These are phyloP conservation scores for Lentinula edodes DNA, from an alignment of 768 basidiomycete species.

Conservation along the genomic window DNA sequence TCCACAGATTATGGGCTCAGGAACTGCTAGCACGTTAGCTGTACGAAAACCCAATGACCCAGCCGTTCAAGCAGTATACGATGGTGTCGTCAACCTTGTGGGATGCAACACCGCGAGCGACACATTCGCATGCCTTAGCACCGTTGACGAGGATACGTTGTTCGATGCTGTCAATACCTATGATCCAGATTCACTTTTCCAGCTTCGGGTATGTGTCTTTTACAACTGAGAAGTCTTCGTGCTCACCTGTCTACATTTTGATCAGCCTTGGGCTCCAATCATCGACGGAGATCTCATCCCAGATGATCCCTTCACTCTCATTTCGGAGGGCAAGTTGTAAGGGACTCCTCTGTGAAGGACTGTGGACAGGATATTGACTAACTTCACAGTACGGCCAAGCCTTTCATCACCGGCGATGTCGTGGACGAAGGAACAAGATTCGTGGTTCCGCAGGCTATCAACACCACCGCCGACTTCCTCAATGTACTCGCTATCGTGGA, in stretches of 20 bases:
- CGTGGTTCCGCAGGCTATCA: neutral
- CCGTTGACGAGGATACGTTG: neutral
- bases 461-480: neutral
- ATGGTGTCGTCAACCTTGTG: constrained; percentile 13
- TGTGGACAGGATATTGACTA: constrained; percentile 9
- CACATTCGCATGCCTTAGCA: constrained; percentile 16
- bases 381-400: constrained; percentile 9
- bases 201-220: constrained; percentile 5
- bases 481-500: neutral
- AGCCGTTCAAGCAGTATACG: constrained; percentile 13
- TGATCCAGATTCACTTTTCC: neutral
- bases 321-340: constrained; percentile 15
- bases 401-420: constrained; percentile 19
- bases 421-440: constrained; percentile 21
- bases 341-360: constrained; percentile 17
- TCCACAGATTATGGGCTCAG: constrained; percentile 22
- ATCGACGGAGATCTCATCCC: constrained; percentile 19
- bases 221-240: neutral
- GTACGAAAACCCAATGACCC: constrained; percentile 4
- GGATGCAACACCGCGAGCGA: constrained; percentile 2
- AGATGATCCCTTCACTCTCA: constrained; percentile 15
- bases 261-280: constrained; percentile 15
- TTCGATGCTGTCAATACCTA: neutral
- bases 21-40: constrained; percentile 14
- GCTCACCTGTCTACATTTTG: no score